Conservation (phyloP, 441 rosid species). For the Kokia cookei region DNA sequence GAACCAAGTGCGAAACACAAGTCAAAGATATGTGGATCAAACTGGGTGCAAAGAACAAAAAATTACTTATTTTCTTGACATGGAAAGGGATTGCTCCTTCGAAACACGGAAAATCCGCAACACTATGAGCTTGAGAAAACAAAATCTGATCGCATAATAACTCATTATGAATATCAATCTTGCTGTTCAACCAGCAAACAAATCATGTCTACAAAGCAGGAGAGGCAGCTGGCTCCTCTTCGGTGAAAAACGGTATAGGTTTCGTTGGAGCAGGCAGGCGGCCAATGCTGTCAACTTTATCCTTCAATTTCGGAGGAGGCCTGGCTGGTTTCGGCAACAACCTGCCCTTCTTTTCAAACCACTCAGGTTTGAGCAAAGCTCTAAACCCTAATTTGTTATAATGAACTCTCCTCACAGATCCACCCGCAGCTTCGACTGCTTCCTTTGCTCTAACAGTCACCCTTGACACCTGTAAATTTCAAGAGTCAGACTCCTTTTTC, state of each 20-base stretch:
- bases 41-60: background rate
- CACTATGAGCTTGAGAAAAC: background rate
- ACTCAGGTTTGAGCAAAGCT: constrained; percentile 85
- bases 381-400: constrained; percentile 81
- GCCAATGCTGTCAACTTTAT: constrained; percentile 85
- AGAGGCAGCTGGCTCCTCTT: constrained; percentile 31
- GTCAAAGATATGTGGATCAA: background rate
- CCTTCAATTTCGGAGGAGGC: constrained; percentile 84
- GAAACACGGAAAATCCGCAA: background rate
- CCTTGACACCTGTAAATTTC: constrained; percentile 59
- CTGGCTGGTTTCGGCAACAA: constrained; percentile 78
- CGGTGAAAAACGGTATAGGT: constrained; percentile 62
- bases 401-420: constrained; percentile 81
- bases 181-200: background rate
- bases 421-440: constrained; percentile 87
- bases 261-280: constrained; percentile 89
- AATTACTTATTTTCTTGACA: background rate
- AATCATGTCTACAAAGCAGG: constrained; percentile 20
- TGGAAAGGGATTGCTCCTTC: background rate
- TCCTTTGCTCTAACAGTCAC: constrained; percentile 85
- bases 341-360: constrained; percentile 97
- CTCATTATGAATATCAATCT: constrained; percentile 1
- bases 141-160: background rate
- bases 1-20: background rate
- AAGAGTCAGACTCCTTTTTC: background rate